phyloP scores from a whole-genome alignment of 2,329 filamentous ascomycete genomes.

The Aspergillus phoenicis region DNA sequence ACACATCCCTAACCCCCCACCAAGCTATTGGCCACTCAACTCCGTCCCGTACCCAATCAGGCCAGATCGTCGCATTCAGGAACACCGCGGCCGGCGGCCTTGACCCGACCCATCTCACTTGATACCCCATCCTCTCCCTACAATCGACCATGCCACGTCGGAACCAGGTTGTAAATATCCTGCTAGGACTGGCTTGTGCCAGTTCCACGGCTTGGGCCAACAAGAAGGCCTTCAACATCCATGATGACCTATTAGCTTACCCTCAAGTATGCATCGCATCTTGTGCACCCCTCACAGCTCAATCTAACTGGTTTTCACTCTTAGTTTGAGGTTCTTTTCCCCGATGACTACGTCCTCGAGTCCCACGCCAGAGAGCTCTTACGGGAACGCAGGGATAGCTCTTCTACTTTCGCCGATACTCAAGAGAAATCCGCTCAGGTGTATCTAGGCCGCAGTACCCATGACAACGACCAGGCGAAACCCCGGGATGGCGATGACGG shows the following conservation, averaged over 20 bases:
- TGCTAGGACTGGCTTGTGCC: conserved; percentile 37
- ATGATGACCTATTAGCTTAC: conserved; percentile 83
- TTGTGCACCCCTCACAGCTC: background rate
- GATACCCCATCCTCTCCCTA: background rate
- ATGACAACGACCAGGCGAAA: conserved; percentile 38
- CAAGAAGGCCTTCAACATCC: conserved; percentile 74
- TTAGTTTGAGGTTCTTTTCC: conserved; percentile 79
- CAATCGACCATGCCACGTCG: conserved; percentile 29
- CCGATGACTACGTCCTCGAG: conserved; percentile 71
- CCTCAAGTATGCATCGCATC: conserved; percentile 66
- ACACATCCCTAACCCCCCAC: background rate
- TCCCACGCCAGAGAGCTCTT: conserved; percentile 66
- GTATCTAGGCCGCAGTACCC: conserved; percentile 22
- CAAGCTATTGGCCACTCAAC: background rate
- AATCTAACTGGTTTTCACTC: background rate
- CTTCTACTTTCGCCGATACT: conserved; percentile 18
- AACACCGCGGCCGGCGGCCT: background rate
- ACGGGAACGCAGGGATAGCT: conserved; percentile 24
- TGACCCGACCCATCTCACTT: background rate
- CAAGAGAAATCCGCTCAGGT: conserved; percentile 31
- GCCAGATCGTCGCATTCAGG: conserved; percentile 12
- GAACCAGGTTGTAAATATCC: conserved; percentile 26
- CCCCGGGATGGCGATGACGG: conserved; percentile 14
- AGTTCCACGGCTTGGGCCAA: conserved; percentile 49
- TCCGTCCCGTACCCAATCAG: conserved; percentile 4